Percentiles rank a stretch among this genome's conserved stretches.
phyloP scores from a whole-genome alignment of 2,329 filamentous ascomycete genomes.

The Lecanicillium sp. region DNA sequence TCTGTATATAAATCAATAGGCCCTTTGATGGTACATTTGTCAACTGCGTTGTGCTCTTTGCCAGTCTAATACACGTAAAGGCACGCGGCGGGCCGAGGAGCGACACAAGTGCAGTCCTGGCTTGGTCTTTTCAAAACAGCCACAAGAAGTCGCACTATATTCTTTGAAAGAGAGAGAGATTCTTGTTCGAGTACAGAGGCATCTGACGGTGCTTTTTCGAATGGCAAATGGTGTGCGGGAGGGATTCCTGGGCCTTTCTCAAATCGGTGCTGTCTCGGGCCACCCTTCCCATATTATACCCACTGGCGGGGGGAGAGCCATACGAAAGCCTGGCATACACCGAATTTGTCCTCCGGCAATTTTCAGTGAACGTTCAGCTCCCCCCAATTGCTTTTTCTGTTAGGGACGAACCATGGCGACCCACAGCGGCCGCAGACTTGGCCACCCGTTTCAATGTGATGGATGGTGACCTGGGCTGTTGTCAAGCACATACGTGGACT shows the following conservation, averaged over 20 bases:
- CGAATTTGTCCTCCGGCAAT: constrained; percentile 18
- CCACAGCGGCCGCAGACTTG: constrained; percentile 33
- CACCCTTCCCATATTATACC: constrained; percentile 8
- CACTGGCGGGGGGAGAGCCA: constrained; percentile 11
- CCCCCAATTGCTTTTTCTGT: constrained; percentile 3
- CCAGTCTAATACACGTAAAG: too few relatives aligned
- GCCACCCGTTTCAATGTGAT: constrained; percentile 15
- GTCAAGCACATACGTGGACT: constrained; percentile 1
- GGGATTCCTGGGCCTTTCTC: constrained; percentile 1
- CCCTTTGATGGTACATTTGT: too few relatives aligned
- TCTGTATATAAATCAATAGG: too few relatives aligned
- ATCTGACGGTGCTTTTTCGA: too few relatives aligned
- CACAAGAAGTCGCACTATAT: too few relatives aligned
- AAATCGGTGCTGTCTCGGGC: constrained; percentile 8
- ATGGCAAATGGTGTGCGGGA: not conserved
- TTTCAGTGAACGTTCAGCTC: constrained; percentile 12
- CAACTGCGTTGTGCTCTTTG: too few relatives aligned
- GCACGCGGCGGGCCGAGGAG: too few relatives aligned
- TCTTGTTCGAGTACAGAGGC: too few relatives aligned
- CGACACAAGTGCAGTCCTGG: too few relatives aligned
- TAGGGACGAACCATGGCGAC: constrained; percentile 29
- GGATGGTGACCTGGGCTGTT: too few relatives aligned
- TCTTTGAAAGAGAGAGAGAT: too few relatives aligned
- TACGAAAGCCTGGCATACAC: constrained; percentile 26
- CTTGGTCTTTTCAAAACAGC: too few relatives aligned